Evolutionary conservation across 441 rosid genomes (phyloP).

Genomic region (Erysimum cheiri): DNA sequence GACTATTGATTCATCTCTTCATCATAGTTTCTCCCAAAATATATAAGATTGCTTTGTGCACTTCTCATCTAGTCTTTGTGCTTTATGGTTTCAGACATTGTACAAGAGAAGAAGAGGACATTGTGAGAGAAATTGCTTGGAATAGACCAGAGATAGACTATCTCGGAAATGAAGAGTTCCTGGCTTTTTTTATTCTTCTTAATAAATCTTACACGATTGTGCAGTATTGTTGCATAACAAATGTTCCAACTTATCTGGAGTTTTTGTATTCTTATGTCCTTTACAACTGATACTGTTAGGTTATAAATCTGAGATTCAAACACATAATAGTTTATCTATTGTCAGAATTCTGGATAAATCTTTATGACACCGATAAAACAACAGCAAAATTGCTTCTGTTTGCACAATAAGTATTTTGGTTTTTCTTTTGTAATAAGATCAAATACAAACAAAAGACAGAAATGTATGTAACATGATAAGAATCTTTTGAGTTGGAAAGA

Average conservation of each 20-base stretch:
- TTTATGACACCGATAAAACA: slow-evolving; percentile 6
- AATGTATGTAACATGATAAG: slow-evolving; percentile 30
- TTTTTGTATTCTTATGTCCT: slow-evolving; percentile 14
- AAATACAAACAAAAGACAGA: slow-evolving; percentile 19
- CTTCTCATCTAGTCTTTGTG: slow-evolving; percentile 22
- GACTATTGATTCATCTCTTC: slow-evolving; percentile 6
- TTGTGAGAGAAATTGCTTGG: slow-evolving; percentile 10
- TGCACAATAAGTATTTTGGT: slow-evolving; percentile 6
- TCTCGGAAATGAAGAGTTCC: slow-evolving; percentile 8
- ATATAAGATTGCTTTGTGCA: slow-evolving; percentile 16
- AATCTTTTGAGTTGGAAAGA: slow-evolving; percentile 18
- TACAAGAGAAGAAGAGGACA: slow-evolving; percentile 30
- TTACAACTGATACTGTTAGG: slow-evolving; percentile 5
- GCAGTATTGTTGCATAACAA: slow-evolving; percentile 6
- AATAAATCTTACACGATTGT: slow-evolving; percentile 27
- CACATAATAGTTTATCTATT: background rate
- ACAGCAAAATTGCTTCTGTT: slow-evolving; percentile 22
- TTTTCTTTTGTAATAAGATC: background rate
- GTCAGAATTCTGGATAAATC: slow-evolving; percentile 12
- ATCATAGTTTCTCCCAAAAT: background rate
- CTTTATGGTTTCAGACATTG: slow-evolving; percentile 21
- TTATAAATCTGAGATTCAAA: slow-evolving; percentile 10
- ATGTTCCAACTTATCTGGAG: slow-evolving; percentile 5
- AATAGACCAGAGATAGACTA: slow-evolving; percentile 9
- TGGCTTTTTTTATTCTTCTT: background rate